Evolutionary conservation across 2,329 filamentous ascomycete genomes (phyloP).

Genomic region (Huntiella decipiens): DNA sequence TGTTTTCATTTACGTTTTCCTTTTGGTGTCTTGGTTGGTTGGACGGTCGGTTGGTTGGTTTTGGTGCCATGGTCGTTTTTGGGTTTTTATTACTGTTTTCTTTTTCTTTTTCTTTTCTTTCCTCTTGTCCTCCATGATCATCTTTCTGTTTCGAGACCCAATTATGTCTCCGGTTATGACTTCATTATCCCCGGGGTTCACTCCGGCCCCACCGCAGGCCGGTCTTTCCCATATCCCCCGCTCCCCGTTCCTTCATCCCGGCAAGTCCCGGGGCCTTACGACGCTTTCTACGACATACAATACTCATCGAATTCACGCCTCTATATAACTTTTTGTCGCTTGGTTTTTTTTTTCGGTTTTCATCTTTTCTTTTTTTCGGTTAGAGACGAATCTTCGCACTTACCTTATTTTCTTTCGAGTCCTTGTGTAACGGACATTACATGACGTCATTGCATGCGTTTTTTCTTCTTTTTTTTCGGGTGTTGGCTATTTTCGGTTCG

Average conservation of each 20-base stretch:
- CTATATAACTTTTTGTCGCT: neutral
- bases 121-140: neutral
- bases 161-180: no score
- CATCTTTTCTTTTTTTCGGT: neutral
- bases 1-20: neutral
- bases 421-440: no score
- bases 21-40: neutral
- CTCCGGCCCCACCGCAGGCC: no score
- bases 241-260: neutral
- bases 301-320: neutral
- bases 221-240: no score
- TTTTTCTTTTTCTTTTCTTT: constrained; percentile 1
- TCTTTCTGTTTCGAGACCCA: neutral
- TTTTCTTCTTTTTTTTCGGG: no score
- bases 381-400: no score
- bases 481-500: no score
- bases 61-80: neutral
- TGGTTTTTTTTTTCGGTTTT: neutral
- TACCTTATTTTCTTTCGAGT: no score
- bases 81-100: neutral
- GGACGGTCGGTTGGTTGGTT: neutral
- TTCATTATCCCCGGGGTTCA: no score
- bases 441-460: no score
- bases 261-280: neutral
- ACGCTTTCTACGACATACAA: no score